Evolutionary conservation across 176 grass and related monocot species (phyloP).

Genomic region (Triticum dicoccoides): DNA sequence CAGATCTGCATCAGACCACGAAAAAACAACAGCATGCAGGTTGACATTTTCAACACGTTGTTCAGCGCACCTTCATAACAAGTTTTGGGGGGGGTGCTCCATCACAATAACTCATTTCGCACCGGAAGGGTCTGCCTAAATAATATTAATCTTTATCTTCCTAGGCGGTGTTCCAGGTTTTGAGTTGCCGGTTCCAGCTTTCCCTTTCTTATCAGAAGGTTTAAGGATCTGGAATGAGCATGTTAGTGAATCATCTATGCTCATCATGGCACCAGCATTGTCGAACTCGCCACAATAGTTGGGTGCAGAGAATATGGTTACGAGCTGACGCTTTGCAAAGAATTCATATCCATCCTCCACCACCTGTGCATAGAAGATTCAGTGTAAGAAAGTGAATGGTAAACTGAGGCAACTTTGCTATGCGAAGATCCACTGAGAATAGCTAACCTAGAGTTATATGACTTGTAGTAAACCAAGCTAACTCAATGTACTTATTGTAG

Average conservation of each 20-base stretch:
- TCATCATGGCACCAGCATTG: constrained; percentile 84
- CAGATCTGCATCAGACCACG: constrained; percentile 8
- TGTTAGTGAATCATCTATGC: constrained; percentile 61
- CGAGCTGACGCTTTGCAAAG: constrained; percentile 66
- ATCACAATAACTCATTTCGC: constrained; percentile 20
- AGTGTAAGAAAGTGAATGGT: neutral
- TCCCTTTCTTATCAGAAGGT: constrained; percentile 78
- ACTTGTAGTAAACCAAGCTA: neutral
- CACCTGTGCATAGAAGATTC: constrained; percentile 35
- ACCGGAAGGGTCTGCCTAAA: constrained; percentile 23
- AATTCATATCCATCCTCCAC: constrained; percentile 85
- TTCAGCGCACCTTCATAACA: constrained; percentile 25
- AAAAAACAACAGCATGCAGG: neutral
- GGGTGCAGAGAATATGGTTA: constrained; percentile 89
- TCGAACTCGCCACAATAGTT: constrained; percentile 87
- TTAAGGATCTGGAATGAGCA: constrained; percentile 86
- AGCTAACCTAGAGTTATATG: neutral
- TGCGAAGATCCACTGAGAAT: neutral
- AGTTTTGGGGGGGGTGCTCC: constrained; percentile 21
- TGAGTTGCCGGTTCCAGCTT: constrained; percentile 40
- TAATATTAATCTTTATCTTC: constrained; percentile 60
- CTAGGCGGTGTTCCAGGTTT: constrained; percentile 62
- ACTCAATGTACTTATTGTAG: neutral
- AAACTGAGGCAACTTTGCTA: neutral
- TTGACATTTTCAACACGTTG: constrained; percentile 16